These are phyloP conservation scores for Pseudogymnoascus sp. DNA, from an alignment of 2,329 filamentous ascomycete genomes.

Conservation along the genomic window DNA sequence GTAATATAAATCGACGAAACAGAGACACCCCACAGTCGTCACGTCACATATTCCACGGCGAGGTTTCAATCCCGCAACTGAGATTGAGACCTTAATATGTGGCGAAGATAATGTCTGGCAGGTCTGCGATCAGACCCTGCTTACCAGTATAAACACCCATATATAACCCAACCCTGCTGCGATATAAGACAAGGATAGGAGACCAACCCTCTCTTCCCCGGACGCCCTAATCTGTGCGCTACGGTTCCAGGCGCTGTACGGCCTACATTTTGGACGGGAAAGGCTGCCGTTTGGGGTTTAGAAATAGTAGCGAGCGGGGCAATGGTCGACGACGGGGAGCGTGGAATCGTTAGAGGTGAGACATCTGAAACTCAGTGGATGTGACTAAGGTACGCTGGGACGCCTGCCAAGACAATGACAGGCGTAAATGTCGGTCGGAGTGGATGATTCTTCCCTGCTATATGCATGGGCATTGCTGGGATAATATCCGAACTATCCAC, in stretches of 20 bases:
- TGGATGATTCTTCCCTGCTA: background rate
- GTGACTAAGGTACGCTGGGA: constrained; percentile 8
- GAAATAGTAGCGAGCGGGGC: constrained; percentile 3
- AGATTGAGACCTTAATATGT: constrained; percentile 9
- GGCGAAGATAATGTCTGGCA: constrained; percentile 4
- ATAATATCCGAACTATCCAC: background rate
- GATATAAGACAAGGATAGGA: constrained; percentile 2
- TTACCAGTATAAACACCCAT: constrained; percentile 7
- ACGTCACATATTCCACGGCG: background rate
- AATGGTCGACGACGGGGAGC: background rate
- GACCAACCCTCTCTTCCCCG: constrained; percentile 2
- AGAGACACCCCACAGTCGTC: constrained; percentile 2
- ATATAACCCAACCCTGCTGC: background rate
- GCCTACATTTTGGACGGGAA: background rate
- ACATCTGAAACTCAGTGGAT: background rate
- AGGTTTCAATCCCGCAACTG: constrained; percentile 6
- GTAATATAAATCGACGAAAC: constrained; percentile 9
- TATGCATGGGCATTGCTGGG: background rate
- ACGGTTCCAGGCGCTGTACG: constrained; percentile 3
- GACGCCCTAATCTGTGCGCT: background rate
- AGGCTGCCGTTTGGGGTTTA: background rate
- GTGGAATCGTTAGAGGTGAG: constrained; percentile 21
- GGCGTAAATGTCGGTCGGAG: background rate
- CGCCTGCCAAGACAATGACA: background rate
- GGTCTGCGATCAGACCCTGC: constrained; percentile 6